Evolutionary conservation across 192 early-diverging fungal genomes (phyloP).

Genomic region (Umbelopsis isabellina): DNA sequence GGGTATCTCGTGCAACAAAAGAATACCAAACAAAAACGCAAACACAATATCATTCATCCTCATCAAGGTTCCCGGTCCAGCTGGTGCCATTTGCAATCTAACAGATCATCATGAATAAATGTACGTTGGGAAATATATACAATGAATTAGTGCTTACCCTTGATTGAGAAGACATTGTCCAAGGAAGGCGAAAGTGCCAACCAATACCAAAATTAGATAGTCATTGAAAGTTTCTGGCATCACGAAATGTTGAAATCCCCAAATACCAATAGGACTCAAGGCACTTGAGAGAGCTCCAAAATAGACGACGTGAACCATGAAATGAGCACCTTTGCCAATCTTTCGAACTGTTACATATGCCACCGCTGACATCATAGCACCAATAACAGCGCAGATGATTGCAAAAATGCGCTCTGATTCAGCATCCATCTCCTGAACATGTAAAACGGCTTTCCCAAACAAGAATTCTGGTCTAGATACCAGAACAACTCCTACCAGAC

Average conservation of each 20-base stretch:
- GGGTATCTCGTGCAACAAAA: slow-evolving; percentile 70
- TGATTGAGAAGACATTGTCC: slow-evolving; percentile 77
- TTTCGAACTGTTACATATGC: slow-evolving; percentile 76
- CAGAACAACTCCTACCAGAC: slow-evolving; percentile 65
- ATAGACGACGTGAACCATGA: slow-evolving; percentile 80
- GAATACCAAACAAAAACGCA: slow-evolving; percentile 74
- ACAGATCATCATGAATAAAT: neutral
- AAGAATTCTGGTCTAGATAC: slow-evolving; percentile 62
- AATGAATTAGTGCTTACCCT: slow-evolving; percentile 44
- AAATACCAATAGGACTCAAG: slow-evolving; percentile 49
- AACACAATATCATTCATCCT: slow-evolving; percentile 82
- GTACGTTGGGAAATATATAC: neutral
- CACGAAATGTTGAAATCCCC: slow-evolving; percentile 39
- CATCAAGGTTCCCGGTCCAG: slow-evolving; percentile 76
- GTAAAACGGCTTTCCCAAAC: neutral
- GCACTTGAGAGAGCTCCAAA: slow-evolving; percentile 69
- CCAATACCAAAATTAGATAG: slow-evolving; percentile 46
- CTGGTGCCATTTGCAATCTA: slow-evolving; percentile 70
- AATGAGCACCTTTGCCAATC: slow-evolving; percentile 71
- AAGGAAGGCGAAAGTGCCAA: slow-evolving; percentile 67
- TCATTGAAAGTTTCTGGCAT: slow-evolving; percentile 47
- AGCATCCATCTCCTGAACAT: neutral
- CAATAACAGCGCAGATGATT: slow-evolving; percentile 53
- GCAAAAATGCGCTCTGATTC: slow-evolving; percentile 39
- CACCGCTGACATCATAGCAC: slow-evolving; percentile 61